phyloP scores from a whole-genome alignment of 352 stramenopile genomes.

The Pythium vanterpoolii region DNA sequence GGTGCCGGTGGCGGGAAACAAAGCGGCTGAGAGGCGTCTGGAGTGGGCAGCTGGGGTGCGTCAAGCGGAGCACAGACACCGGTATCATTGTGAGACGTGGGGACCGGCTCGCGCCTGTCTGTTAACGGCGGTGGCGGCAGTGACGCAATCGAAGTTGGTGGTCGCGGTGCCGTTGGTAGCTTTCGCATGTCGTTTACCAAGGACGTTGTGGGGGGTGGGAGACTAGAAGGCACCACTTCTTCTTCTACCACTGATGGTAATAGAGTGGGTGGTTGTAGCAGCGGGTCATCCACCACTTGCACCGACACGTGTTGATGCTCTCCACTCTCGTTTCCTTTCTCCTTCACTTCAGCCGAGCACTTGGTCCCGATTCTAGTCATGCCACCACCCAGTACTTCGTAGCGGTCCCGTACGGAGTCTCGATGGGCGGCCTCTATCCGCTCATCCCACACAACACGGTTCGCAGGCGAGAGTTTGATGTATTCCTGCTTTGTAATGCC shows the following conservation, averaged over 20 bases:
- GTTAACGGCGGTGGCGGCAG: neutral
- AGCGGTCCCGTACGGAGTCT: conserved; percentile 34
- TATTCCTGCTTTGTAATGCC: conserved; percentile 70
- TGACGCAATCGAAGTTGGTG: neutral
- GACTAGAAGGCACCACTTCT: neutral
- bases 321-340: conserved; percentile 6
- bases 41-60: too few species aligned
- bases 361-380: conserved; percentile 37
- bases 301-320: conserved; percentile 5
- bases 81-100: too few species aligned
- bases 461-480: conserved; percentile 31
- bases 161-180: too few species aligned
- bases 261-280: neutral
- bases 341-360: conserved; percentile 46
- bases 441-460: conserved; percentile 53
- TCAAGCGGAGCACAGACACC: too few species aligned
- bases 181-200: neutral
- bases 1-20: neutral
- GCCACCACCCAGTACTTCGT: conserved; percentile 42
- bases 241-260: neutral
- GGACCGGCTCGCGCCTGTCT: too few species aligned
- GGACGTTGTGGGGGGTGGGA: neutral
- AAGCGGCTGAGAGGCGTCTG: too few species aligned
- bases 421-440: conserved; percentile 50
- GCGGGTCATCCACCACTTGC: neutral